Evolutionary conservation across 331 rosid genomes (phyloP).

Genomic region (Ulmus americana): DNA sequence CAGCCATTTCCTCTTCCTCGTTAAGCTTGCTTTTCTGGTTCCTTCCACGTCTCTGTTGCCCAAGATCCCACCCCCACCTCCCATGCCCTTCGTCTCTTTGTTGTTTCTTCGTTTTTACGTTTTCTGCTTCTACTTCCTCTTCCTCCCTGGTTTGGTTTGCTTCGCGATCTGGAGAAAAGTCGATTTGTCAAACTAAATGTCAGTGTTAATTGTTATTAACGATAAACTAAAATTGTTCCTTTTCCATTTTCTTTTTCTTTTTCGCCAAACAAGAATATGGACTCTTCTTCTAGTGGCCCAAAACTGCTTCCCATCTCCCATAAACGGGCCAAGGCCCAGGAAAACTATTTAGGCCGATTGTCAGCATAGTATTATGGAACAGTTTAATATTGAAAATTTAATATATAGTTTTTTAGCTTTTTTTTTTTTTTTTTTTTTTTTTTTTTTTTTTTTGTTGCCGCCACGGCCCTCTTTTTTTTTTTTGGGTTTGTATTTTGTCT

Average conservation of each 20-base stretch:
- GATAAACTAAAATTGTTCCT: neutral
- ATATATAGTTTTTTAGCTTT: too few relatives aligned
- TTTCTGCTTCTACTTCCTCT: neutral
- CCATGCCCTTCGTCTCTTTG: neutral
- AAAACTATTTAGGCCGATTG: too few relatives aligned
- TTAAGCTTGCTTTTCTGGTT: slow-evolving; percentile 17
- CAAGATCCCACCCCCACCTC: slow-evolving; percentile 42
- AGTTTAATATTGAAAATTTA: too few relatives aligned
- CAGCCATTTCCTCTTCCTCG: slow-evolving; percentile 38
- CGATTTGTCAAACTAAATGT: neutral
- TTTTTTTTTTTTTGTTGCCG: too few relatives aligned
- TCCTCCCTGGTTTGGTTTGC: neutral
- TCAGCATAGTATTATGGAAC: too few relatives aligned
- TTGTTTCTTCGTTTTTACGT: neutral
- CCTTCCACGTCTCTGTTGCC: slow-evolving; percentile 30
- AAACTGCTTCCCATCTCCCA: too few relatives aligned
- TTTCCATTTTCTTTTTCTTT: neutral
- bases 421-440: too few relatives aligned
- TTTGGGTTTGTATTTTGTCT: too few relatives aligned
- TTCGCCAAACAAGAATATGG: neutral
- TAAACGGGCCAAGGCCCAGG: too few relatives aligned
- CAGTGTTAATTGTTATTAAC: neutral
- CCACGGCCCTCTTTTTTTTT: too few relatives aligned
- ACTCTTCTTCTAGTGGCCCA: neutral
- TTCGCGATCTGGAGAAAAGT: neutral